phyloP scores from a whole-genome alignment of 371 early-diverging fungal genomes.

The Mortierella sp. region DNA sequence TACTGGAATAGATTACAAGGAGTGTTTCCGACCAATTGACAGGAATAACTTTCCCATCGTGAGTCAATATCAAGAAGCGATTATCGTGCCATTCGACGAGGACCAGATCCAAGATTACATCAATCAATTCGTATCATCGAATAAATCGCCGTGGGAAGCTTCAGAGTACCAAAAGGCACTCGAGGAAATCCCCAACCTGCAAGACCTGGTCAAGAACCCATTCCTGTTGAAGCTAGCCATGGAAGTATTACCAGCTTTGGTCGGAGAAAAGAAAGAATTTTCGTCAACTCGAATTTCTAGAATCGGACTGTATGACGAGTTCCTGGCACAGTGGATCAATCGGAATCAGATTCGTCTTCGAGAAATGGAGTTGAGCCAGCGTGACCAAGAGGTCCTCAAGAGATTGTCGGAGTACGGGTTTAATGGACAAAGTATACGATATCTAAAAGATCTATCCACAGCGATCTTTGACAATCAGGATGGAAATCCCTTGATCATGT shows the following conservation, averaged over 20 bases:
- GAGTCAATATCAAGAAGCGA: background rate
- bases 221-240: background rate
- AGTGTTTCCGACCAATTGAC: background rate
- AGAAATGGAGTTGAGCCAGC: background rate
- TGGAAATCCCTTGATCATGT: background rate
- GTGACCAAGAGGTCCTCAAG: background rate
- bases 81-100: background rate
- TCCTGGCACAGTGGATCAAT: too few species aligned
- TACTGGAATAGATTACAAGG: background rate
- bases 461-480: constrained; percentile 11
- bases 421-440: background rate
- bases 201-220: background rate
- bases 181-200: background rate
- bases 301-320: background rate
- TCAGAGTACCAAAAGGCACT: background rate
- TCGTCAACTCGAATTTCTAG: background rate
- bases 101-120: background rate
- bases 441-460: background rate
- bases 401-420: background rate
- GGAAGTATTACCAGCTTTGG: background rate
- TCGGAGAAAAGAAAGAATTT: too few species aligned
- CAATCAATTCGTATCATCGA: background rate
- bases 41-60: background rate
- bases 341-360: background rate
- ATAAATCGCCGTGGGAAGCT: background rate